Evolutionary conservation across 1,284 basidiomycete genomes (phyloP).

Genomic region (Bjerkandera adusta): DNA sequence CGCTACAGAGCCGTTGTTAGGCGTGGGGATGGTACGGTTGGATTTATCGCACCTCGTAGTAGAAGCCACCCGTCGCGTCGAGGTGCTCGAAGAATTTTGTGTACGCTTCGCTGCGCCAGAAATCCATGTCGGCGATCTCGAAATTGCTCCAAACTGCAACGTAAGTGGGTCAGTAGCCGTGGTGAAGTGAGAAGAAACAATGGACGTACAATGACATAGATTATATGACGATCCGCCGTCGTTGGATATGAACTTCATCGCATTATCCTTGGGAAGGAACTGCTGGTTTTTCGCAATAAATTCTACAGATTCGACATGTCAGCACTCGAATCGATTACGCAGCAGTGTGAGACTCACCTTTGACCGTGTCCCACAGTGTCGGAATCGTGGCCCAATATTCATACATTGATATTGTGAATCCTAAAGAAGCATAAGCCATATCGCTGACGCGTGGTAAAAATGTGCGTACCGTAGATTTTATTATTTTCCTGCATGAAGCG

Average conservation of each 20-base stretch:
- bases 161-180: not conserved
- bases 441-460: not conserved
- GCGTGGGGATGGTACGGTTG: not conserved
- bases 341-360: conserved; percentile 29
- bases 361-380: conserved; percentile 68
- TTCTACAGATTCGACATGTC: conserved; percentile 36
- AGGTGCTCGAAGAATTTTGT: conserved; percentile 70
- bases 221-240: conserved; percentile 66
- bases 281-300: conserved; percentile 63
- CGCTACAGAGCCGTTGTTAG: conserved; percentile 31
- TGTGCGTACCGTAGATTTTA: conserved; percentile 59
- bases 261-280: conserved; percentile 61
- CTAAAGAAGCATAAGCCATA: conserved; percentile 22
- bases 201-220: conserved; percentile 63
- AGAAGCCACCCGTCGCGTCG: conserved; percentile 72
- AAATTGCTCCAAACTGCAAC: conserved; percentile 71
- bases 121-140: conserved; percentile 69
- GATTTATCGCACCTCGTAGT: conserved; percentile 56
- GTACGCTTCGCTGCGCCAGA: conserved; percentile 63
- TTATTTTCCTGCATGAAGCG: conserved; percentile 70
- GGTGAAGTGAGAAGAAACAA: not conserved
- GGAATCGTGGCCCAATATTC: conserved; percentile 75
- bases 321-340: not conserved
- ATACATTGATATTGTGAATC: conserved; percentile 74
- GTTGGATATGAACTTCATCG: conserved; percentile 65